Base-by-base conservation (phyloP, 257 asterid species). In the Solanum appendiculatum region DNA sequence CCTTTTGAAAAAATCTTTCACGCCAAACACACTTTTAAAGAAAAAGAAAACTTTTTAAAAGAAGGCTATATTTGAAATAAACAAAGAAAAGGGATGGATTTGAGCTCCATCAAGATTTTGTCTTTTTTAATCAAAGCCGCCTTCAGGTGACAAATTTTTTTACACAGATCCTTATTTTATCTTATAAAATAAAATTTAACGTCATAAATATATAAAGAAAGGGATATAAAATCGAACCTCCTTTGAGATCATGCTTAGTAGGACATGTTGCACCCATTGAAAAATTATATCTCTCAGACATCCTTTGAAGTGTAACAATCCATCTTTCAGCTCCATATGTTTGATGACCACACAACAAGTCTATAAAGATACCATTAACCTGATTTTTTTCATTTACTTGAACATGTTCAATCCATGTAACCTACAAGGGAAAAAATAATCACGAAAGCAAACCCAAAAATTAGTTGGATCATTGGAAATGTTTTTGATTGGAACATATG, bases 301-400 rank as follows among this genome's bases (percentile, higher is more conserved):
- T 94, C 89, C 94, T 91, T 86, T 91, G 93, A 46, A 96, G 94
- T 80, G 92, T 88, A 82, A 87, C 42, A 29, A 95, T 85, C 95
- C 98, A 95, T 89, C 96, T 84, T 78, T 80, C 93, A 64, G 98
- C 98, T 88, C 99, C 97, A 48, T 91, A 96, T 15, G 97, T 96
- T 87, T 91, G 93, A 73, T 88, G 87, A 81, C 88, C 86, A 48
- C 89, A 86, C 18, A 95, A 88, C 31, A 96, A 46, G 78, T 51
- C n/a, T 51, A 16, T 51, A 51, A 51, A 51, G 9, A 51, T 51
- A 51, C 23, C 9, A 16, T 51, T 16, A 51, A 51, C 7, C n/a
- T 51, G 60, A 2, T 18, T 51, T 51, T 51, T 51, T 6, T 6
- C n/a, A 51, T 51, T n/a, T 51, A 51, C n/a, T 51, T 51, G n/a